Conservation (phyloP, 2,329 filamentous ascomycete species). For the Aureobasidium sp. region DNA sequence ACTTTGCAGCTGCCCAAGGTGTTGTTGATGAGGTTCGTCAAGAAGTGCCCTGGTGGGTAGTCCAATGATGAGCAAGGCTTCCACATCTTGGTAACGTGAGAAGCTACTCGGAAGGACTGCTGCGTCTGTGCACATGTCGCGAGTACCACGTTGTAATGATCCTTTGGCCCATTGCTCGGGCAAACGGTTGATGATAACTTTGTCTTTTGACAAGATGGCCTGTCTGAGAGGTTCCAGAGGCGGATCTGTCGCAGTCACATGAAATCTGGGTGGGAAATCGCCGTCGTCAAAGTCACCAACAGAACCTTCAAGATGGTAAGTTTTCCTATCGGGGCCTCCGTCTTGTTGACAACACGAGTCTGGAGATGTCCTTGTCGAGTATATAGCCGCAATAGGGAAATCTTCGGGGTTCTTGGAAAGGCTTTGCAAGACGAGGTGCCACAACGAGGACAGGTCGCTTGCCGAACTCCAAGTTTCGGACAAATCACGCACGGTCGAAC, state of each 20-base stretch:
- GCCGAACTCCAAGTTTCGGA: background rate
- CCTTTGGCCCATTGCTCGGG: background rate
- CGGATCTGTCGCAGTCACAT: background rate
- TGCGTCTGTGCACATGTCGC: background rate
- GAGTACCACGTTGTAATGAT: background rate
- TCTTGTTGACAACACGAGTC: background rate
- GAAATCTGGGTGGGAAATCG: background rate
- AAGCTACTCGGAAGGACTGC: background rate
- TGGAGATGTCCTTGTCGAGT: background rate
- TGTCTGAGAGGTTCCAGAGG: background rate
- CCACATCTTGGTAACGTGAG: background rate
- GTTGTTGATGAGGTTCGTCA: conserved; percentile 2
- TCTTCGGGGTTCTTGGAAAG: background rate
- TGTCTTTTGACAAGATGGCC: background rate
- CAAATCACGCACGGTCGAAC: background rate
- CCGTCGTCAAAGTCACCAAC: background rate
- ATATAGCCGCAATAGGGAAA: background rate
- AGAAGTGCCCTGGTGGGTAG: conserved; percentile 7
- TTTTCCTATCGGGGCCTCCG: too few relatives aligned
- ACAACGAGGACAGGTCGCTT: background rate
- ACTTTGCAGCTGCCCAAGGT: conserved; percentile 3
- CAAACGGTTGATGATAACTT: background rate
- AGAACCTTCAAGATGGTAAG: background rate
- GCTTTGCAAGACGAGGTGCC: background rate
- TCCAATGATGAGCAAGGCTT: conserved; percentile 11